phyloP scores from a whole-genome alignment of 1,284 basidiomycete genomes.

The Moesziomyces antarcticus region DNA sequence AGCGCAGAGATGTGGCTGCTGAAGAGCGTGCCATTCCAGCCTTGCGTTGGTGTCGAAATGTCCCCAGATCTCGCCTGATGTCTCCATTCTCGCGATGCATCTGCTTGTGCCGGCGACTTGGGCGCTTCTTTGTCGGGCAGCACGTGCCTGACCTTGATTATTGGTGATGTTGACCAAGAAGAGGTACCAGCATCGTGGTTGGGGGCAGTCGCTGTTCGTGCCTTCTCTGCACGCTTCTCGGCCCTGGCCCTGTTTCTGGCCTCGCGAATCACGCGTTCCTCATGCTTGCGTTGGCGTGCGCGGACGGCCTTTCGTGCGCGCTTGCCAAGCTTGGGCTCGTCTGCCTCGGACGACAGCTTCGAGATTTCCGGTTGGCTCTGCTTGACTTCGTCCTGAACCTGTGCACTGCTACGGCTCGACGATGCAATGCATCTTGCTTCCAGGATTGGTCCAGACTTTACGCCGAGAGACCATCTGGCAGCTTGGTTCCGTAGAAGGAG shows the following conservation, averaged over 20 bases:
- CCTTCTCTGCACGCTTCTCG: background rate
- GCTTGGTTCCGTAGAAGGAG: background rate
- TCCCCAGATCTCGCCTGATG: slow-evolving; percentile 3
- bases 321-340: slow-evolving; percentile 27
- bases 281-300: slow-evolving; percentile 21
- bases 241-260: slow-evolving; percentile 11
- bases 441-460: background rate
- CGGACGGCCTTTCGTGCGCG: slow-evolving; percentile 30
- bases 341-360: background rate
- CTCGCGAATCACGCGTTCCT: slow-evolving; percentile 12
- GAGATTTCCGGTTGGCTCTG: background rate
- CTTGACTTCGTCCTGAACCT: slow-evolving; percentile 10
- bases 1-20: slow-evolving; percentile 31
- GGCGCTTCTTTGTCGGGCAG: background rate
- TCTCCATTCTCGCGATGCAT: slow-evolving; percentile 5
- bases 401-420: slow-evolving; percentile 15
- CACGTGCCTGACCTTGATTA: slow-evolving; percentile 26
- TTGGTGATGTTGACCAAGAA: background rate
- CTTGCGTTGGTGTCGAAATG: slow-evolving; percentile 9
- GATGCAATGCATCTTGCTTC: slow-evolving; percentile 18
- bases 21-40: slow-evolving; percentile 29
- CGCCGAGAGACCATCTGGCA: too few species aligned
- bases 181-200: too few species aligned
- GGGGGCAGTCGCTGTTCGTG: too few species aligned
- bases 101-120: background rate